Evolutionary conservation across 306 rosid genomes (phyloP), one percentile per base, ranked within the genome.

Genomic region (Dryas alaskensis): DNA sequence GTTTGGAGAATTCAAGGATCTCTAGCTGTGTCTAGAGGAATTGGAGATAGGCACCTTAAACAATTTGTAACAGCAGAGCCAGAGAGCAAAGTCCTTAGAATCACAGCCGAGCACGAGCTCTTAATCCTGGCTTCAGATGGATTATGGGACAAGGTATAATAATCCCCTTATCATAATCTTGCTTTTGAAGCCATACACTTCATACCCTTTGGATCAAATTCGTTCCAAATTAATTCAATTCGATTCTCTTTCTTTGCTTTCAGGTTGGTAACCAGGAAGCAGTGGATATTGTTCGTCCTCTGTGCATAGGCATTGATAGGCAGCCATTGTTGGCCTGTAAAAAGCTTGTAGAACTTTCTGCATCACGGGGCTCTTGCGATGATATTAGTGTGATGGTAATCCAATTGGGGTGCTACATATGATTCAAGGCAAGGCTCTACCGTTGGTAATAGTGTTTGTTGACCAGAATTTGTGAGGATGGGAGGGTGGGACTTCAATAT

Each of bases 221-320:
- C 5, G 64, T 66, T 10, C 53, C 48, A n/a, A 40, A 49, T 17
- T 7, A 14, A 68, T 77, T 69, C 31, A 83, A 49, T 59, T 51
- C 43, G 46, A 72, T 73, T 76, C 10, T 39, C 25, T 65, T 22
- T 69, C 11, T 66, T 37, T 75, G 25, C 60, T 84, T 82, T 78
- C 93, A 92, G 97, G 96, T 92, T 70, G 79, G 82, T 64, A 89
- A 87, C 60, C 97, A 94, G 76, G 99, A 94, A 83, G 99, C 99
- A 46, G 95, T 94, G 65, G 97, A 94, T 70, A 73, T 85, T 59
- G 92, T 84, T 68, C 90, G 89, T 39, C 84, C 96, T 16, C 75
- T 83, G 10, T 87, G 84, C 60, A 64, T 60, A 4, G 91, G 87
- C n/a, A 74, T 49, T 65, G 85, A 85, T 58, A 78, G 69, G 45